phyloP scores from a whole-genome alignment of 75 land plant genomes.

The Cupressus sempervirens region DNA sequence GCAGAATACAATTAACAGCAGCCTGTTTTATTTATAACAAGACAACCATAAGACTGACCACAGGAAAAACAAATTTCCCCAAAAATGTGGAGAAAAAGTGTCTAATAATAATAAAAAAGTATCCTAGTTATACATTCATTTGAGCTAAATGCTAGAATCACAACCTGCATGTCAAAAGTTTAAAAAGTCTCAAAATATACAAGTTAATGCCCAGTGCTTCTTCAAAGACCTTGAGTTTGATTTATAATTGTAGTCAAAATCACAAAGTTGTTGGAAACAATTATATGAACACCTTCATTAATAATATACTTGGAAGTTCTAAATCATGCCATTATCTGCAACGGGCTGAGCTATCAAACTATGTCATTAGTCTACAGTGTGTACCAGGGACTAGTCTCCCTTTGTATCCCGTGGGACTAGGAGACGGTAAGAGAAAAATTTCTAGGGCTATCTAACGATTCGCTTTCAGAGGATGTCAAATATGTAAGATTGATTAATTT shows the following conservation, averaged over 20 bases:
- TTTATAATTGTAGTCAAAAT: neutral
- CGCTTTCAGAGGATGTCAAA: neutral
- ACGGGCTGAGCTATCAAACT: neutral
- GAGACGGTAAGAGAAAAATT: too few relatives aligned
- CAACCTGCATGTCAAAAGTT: neutral
- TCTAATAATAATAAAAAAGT: neutral
- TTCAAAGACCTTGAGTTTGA: neutral
- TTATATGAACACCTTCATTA: neutral
- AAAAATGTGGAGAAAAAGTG: neutral
- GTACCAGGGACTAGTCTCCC: too few relatives aligned
- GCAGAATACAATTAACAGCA: constrained; percentile 67
- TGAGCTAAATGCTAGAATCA: neutral
- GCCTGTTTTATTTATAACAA: constrained; percentile 30
- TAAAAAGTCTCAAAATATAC: neutral
- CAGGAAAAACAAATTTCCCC: neutral
- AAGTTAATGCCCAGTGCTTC: neutral
- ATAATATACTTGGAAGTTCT: neutral
- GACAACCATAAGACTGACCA: neutral
- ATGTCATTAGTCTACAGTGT: neutral
- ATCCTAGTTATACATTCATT: neutral
- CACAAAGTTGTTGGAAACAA: neutral
- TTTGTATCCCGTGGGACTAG: too few relatives aligned
- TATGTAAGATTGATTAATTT: neutral
- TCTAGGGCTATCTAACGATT: neutral
- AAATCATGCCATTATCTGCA: neutral